These are phyloP conservation scores for Citrullus amarus DNA, from an alignment of 306 rosid species.

Conservation along the genomic window DNA sequence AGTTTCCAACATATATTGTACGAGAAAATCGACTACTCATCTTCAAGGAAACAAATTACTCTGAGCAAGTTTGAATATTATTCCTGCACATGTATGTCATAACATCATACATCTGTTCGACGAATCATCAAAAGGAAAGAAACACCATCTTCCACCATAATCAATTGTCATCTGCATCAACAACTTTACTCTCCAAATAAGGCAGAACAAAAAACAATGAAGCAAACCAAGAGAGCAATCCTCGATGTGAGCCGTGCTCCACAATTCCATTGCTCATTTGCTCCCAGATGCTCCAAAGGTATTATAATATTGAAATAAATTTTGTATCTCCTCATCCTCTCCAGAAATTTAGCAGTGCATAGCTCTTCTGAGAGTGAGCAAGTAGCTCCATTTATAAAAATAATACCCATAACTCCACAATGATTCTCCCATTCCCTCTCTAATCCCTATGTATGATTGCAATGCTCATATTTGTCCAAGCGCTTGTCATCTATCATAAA, in stretches of 20 bases:
- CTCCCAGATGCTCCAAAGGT: conserved; percentile 99
- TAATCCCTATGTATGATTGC: conserved; percentile 98
- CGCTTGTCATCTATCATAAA: conserved; percentile 99
- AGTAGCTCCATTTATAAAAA: conserved; percentile 85
- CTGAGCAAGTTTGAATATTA: conserved; percentile 4
- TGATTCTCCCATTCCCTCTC: conserved; percentile 99
- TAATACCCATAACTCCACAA: conserved; percentile 92
- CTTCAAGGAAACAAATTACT: conserved; percentile 21
- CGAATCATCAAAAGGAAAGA: conserved; percentile 10
- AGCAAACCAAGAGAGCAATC: conserved; percentile 99
- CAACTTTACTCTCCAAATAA: conserved; percentile 43
- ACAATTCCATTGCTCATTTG: conserved; percentile 99
- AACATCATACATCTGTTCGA: conserved; percentile 14
- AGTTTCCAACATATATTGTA: conserved; percentile 94
- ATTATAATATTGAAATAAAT: conserved; percentile 72
- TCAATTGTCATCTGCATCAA: conserved; percentile 32
- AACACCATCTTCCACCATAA: conserved; percentile 18
- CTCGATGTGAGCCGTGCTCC: conserved; percentile 99
- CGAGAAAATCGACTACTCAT: conserved; percentile 99
- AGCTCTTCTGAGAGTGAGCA: conserved; percentile 95
- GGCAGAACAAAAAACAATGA: conserved; percentile 71
- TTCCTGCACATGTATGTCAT: conserved; percentile 32
- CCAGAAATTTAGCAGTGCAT: conserved; percentile 82
- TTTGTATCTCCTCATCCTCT: conserved; percentile 86
- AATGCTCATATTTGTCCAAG: conserved; percentile 99